A percentile compares a stretch with the other conserved stretches of the same genome.
Evolutionary conservation across 2,329 filamentous ascomycete species (phyloP).

Genomic region (Talaromyces funiculosus): DNA sequence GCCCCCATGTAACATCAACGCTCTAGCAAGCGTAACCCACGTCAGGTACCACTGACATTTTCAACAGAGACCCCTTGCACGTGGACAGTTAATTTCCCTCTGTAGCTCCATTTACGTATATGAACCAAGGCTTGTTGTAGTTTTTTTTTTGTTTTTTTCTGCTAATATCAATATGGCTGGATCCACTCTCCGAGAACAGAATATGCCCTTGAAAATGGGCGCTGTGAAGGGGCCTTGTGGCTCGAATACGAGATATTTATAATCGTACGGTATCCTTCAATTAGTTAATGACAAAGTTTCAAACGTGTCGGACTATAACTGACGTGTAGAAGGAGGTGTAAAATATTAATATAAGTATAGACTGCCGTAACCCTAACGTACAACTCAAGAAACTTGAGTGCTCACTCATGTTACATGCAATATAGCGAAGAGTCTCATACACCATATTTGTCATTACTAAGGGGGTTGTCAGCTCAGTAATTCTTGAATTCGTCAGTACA

Average conservation of each 20-base stretch:
- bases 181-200: background rate
- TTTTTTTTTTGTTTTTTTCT: too few species aligned
- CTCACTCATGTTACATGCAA: background rate
- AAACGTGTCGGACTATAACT: background rate
- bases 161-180: background rate
- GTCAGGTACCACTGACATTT: background rate
- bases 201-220: background rate
- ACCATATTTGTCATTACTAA: too few species aligned
- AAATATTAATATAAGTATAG: background rate
- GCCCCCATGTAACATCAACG: constrained; percentile 6
- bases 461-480: background rate
- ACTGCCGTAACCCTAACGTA: background rate
- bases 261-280: background rate
- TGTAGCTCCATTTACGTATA: background rate
- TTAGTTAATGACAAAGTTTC: too few species aligned
- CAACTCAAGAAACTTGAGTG: background rate
- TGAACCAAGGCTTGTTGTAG: background rate
- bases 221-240: background rate
- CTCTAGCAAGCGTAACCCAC: background rate
- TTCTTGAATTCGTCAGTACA: background rate
- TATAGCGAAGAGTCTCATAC: background rate
- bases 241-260: background rate
- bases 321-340: background rate
- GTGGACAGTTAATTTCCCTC: background rate
- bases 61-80: background rate